These are phyloP conservation scores for Cutaneotrichosporon arboriforme DNA, from an alignment of 1,284 basidiomycete genomes.

Conservation along the genomic window DNA sequence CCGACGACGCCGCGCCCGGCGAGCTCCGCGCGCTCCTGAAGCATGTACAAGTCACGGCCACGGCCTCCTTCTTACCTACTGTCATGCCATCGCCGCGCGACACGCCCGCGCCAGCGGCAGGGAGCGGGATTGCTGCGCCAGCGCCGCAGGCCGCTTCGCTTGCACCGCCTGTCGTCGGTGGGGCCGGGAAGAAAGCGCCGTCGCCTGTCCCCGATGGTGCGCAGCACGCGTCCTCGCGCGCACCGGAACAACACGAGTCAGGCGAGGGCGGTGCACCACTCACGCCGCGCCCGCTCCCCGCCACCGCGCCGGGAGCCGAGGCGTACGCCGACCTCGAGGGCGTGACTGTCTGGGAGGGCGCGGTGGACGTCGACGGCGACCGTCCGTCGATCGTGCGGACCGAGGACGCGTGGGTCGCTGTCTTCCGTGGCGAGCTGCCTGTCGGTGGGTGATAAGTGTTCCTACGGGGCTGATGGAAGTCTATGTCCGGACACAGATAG, in stretches of 20 bases:
- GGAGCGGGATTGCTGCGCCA: neutral
- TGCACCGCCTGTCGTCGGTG: neutral
- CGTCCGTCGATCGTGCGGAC: slow-evolving; percentile 54
- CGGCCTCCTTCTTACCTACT: slow-evolving; percentile 69
- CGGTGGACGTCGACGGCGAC: slow-evolving; percentile 35
- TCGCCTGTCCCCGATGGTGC: neutral
- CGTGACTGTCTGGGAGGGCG: slow-evolving; percentile 56
- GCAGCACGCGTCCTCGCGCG: neutral
- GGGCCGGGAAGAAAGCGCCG: neutral
- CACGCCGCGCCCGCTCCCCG: slow-evolving; percentile 42
- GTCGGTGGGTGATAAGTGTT: slow-evolving; percentile 58
- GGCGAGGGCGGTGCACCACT: slow-evolving; percentile 14
- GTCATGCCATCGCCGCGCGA: slow-evolving; percentile 15
- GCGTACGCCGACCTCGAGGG: slow-evolving; percentile 72
- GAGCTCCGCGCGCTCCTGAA: slow-evolving; percentile 7
- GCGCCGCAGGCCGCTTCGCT: neutral
- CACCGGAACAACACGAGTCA: neutral
- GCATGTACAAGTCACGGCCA: slow-evolving; percentile 61
- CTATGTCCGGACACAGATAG: slow-evolving; percentile 64
- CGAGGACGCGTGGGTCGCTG: slow-evolving; percentile 61
- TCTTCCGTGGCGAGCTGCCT: slow-evolving; percentile 66
- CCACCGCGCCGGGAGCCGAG: slow-evolving; percentile 61
- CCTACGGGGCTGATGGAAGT: neutral
- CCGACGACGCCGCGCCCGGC: slow-evolving; percentile 10
- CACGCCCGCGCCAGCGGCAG: slow-evolving; percentile 6